Conservation (phyloP, 495 filamentous ascomycete species). For the Bathelium albidoporum region DNA sequence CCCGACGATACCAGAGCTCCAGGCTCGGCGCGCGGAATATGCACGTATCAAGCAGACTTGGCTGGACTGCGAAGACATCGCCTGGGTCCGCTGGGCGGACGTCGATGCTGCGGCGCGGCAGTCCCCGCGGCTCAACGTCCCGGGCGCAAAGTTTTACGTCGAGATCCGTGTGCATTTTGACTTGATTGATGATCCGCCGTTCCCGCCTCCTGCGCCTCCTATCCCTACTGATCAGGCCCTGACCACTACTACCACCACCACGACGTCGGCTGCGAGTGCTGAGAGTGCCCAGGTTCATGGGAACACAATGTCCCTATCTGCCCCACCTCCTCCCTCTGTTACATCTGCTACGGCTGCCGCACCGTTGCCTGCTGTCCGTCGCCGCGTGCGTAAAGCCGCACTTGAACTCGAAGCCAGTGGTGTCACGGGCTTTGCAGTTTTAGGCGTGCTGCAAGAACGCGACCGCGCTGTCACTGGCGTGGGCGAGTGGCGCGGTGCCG, state of each 20-base stretch:
- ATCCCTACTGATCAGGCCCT: not conserved
- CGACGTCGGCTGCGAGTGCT: no score
- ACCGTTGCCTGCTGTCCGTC: not conserved
- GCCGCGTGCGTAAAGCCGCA: not conserved
- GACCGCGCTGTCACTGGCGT: not conserved
- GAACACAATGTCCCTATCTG: no score
- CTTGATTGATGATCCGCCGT: not conserved
- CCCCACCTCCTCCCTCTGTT: no score
- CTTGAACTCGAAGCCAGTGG: not conserved
- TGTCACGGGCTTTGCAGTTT: not conserved
- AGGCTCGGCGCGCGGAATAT: not conserved
- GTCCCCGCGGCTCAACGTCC: not conserved
- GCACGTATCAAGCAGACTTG: not conserved
- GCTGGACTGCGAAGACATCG: not conserved
- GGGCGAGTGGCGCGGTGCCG: not conserved
- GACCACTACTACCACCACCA: not conserved
- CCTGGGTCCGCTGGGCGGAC: not conserved
- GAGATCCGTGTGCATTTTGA: not conserved
- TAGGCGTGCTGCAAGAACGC: not conserved
- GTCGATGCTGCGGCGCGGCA: not conserved
- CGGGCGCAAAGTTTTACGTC: not conserved
- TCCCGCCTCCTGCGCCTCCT: not conserved
- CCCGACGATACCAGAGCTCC: not conserved
- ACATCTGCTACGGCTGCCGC: not conserved
- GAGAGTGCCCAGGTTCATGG: no score